phyloP scores from a whole-genome alignment of 768 basidiomycete species.

The Leccinum subgranulosum region DNA sequence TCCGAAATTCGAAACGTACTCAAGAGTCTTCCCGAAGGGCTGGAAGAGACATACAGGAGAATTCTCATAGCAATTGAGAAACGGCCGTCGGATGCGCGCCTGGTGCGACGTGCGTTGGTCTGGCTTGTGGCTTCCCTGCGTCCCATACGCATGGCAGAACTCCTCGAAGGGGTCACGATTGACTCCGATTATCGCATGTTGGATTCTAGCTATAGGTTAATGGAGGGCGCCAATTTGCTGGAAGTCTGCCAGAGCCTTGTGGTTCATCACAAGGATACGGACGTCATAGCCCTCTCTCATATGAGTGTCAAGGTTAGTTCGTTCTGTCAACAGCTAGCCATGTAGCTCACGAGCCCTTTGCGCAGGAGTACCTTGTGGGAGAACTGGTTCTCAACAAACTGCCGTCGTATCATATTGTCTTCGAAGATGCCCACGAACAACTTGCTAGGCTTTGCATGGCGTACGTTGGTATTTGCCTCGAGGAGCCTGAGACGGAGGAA shows the following conservation, averaged over 20 bases:
- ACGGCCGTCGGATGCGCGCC: neutral
- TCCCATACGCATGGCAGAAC: slow-evolving; percentile 8
- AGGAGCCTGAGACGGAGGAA: neutral
- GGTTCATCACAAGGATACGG: slow-evolving; percentile 7
- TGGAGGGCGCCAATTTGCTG: neutral
- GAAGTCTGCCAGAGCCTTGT: slow-evolving; percentile 7
- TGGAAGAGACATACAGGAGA: slow-evolving; percentile 22
- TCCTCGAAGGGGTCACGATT: slow-evolving; percentile 7
- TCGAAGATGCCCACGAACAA: slow-evolving; percentile 5
- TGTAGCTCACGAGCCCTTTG: neutral
- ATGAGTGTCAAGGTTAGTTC: slow-evolving; percentile 17
- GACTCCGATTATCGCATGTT: neutral
- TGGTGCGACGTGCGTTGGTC: slow-evolving; percentile 5
- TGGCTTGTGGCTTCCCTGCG: slow-evolving; percentile 12
- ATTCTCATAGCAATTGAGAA: slow-evolving; percentile 14
- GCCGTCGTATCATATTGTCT: slow-evolving; percentile 1
- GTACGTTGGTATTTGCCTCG: slow-evolving; percentile 8
- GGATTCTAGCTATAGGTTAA: neutral
- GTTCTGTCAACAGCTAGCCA: no score
- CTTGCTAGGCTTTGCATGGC: slow-evolving; percentile 11
- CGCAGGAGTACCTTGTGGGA: slow-evolving; percentile 14
- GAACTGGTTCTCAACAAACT: neutral
- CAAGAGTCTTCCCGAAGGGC: slow-evolving; percentile 7
- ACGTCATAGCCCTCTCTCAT: slow-evolving; percentile 10
- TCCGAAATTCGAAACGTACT: slow-evolving; percentile 2